Conservation (phyloP, 331 rosid genomes). For the Telfairia occidentalis region DNA sequence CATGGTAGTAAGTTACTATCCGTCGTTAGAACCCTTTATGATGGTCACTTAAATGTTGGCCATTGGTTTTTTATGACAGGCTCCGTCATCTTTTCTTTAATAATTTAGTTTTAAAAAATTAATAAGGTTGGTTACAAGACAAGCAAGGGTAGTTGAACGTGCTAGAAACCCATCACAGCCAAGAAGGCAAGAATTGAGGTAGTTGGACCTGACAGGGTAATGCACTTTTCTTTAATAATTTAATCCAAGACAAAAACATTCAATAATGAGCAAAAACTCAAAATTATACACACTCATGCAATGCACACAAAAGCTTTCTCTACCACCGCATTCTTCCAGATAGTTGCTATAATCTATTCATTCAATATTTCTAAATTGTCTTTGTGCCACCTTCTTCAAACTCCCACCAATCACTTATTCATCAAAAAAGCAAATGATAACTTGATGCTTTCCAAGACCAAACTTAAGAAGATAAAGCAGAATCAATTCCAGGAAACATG, state of each 20-base stretch:
- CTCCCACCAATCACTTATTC: background rate
- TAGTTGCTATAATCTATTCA: background rate
- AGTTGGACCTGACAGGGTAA: too few relatives aligned
- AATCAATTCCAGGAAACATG: conserved; percentile 5
- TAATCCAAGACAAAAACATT: background rate
- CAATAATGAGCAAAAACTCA: background rate
- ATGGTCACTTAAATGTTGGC: too few relatives aligned
- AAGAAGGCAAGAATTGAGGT: too few relatives aligned
- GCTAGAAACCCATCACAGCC: too few relatives aligned
- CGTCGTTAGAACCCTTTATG: too few relatives aligned
- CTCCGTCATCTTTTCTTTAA: too few relatives aligned
- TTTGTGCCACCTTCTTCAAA: background rate
- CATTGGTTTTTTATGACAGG: too few relatives aligned
- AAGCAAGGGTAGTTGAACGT: too few relatives aligned
- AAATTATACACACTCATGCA: background rate
- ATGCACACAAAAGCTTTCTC: background rate
- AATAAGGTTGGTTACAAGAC: too few relatives aligned
- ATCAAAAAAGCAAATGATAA: background rate
- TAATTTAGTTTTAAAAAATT: too few relatives aligned
- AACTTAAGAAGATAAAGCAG: conserved; percentile 28
- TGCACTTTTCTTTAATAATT: too few relatives aligned
- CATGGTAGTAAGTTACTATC: too few relatives aligned
- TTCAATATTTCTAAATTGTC: background rate
- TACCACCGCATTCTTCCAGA: background rate
- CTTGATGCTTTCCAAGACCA: conserved; percentile 11